Conservation (phyloP, 148 eudicot genomes). For the Silene conica region DNA sequence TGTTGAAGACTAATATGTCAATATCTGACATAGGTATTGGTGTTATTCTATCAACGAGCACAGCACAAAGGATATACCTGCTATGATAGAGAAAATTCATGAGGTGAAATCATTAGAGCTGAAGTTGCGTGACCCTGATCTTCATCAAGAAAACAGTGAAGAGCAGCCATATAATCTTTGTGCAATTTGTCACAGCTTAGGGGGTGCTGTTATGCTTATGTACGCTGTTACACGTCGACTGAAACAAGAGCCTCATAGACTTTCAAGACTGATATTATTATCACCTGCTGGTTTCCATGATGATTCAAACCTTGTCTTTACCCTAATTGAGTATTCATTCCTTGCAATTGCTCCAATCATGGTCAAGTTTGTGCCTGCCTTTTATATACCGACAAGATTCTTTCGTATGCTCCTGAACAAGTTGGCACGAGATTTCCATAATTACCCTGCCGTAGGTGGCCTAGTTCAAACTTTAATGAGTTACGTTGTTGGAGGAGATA, state of each 20-base stretch:
- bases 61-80: conserved; percentile 83
- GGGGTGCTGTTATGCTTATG: conserved; percentile 89
- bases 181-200: conserved; percentile 85
- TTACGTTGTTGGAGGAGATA: conserved; percentile 86
- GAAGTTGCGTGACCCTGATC: conserved; percentile 36
- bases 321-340: conserved; percentile 48
- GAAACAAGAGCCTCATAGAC: conserved; percentile 64
- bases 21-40: conserved; percentile 66
- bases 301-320: conserved; percentile 60
- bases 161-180: conserved; percentile 77
- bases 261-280: conserved; percentile 68
- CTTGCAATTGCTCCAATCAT: conserved; percentile 61
- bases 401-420: conserved; percentile 93
- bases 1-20: not conserved
- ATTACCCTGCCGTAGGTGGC: conserved; percentile 93
- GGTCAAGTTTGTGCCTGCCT: conserved; percentile 68
- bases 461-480: conserved; percentile 91
- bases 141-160: conserved; percentile 32
- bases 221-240: conserved; percentile 61
- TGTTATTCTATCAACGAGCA: conserved; percentile 93
- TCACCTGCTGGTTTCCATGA: conserved; percentile 96
- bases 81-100: conserved; percentile 82
- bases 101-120: conserved; percentile 72
- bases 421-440: conserved; percentile 88
- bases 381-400: conserved; percentile 88